Base-by-base conservation (phyloP, 2,329 filamentous ascomycete species). In the Fusarium sp. region DNA sequence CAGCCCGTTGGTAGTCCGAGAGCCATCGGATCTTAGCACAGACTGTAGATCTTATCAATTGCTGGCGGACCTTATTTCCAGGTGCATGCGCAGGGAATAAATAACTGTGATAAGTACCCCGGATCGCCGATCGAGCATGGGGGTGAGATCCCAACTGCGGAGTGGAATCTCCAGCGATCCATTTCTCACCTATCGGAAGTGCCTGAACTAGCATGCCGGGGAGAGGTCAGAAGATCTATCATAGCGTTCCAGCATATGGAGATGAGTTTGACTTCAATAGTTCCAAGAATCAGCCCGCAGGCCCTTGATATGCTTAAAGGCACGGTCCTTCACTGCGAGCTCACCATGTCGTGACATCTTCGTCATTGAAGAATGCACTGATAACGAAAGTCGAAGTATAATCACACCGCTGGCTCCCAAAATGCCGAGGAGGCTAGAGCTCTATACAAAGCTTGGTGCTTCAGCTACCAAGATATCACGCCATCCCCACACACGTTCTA, bases 331-430 rank as follows among this genome's bases (percentile, higher is more conserved):
- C n/a, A 12, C 1, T n/a, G 18, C 11, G 10, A 38, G 0, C 18
- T 38, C 34, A 4, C 18, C 5, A 38, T 38, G 10, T 3, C 34
- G 18, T 38, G 1, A n/a, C 1, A n/a, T n/a, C 11, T 4, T 38
- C 34, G 34, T 38, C 18, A 38, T n/a, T n/a, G 3, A 12, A 12
- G 3, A 11, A 10, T 9, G 15, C 8, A 9, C 16, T 6, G 16
- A 34, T 34, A 6, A 0, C 0, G 32, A 6, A 2, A 2, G 16
- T 34, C 16, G 16, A 5, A 32, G 3, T 32, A 16, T 16, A 2
- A 5, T 16, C 30, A 8, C 30, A 32, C 30, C 30, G 14, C 30
- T 32, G 7, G 30, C 30, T 2, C 14, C 15, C 30, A 16, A 16
- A 0, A 8, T 34, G 32, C 15, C 15, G 32, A 5, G 2, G 32